Evolutionary conservation across 2,329 filamentous ascomycete genomes (phyloP).

Genomic region (Diaporthe capsici): DNA sequence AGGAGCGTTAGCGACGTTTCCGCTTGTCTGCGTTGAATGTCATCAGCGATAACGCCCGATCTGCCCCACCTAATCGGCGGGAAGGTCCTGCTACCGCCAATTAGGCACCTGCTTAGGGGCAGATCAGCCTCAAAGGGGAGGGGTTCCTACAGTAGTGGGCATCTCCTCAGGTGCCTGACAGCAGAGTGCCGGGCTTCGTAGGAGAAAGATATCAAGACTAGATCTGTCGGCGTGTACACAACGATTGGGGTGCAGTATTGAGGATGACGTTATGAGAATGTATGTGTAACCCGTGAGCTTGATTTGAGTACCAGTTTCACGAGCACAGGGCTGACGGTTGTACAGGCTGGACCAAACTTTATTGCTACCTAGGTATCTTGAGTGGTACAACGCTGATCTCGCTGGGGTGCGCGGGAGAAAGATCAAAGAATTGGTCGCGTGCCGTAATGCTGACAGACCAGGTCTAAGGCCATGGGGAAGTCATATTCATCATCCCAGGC

Average conservation of each 20-base stretch:
- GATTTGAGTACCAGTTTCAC: neutral
- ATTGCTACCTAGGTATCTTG: neutral
- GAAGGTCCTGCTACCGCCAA: neutral
- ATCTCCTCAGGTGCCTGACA: neutral
- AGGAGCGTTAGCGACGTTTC: constrained; percentile 1
- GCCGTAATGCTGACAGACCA: too few relatives aligned
- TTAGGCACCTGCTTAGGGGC: neutral
- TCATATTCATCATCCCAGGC: too few relatives aligned
- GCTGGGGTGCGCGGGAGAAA: neutral
- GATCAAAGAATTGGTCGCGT: too few relatives aligned
- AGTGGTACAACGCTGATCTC: neutral
- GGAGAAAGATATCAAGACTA: neutral
- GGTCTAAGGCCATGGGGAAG: neutral
- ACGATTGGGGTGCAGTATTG: too few relatives aligned
- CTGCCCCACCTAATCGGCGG: neutral
- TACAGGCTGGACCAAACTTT: neutral
- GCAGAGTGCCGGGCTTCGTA: neutral
- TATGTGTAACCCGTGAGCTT: neutral
- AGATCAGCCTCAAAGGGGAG: neutral
- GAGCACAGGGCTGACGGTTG: neutral
- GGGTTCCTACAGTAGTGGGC: neutral
- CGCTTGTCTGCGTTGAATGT: too few relatives aligned
- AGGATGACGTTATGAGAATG: neutral
- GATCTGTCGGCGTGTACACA: too few relatives aligned
- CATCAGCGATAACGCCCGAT: neutral